phyloP scores from a whole-genome alignment of 116 monocot species.

The Papilionanthe hybrid region DNA sequence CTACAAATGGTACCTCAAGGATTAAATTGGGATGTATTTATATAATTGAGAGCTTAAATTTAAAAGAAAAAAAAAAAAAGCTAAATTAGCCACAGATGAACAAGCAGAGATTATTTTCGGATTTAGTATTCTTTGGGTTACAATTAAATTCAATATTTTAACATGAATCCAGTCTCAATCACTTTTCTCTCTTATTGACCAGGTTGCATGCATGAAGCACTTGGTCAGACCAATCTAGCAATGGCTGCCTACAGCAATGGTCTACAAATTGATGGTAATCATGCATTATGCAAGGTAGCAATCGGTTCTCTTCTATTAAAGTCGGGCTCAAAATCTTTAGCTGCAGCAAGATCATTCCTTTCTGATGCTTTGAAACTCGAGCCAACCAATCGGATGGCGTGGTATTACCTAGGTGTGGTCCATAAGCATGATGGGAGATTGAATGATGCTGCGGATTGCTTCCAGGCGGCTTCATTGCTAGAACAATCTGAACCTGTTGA shows the following conservation, averaged over 20 bases:
- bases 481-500: slow-evolving; percentile 85
- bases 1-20: too few species aligned
- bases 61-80: too few species aligned
- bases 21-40: too few species aligned
- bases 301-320: slow-evolving; percentile 50
- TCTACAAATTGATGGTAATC: slow-evolving; percentile 27
- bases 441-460: slow-evolving; percentile 77
- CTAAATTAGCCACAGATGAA: too few species aligned
- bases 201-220: slow-evolving; percentile 55
- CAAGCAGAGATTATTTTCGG: too few species aligned
- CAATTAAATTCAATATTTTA: neutral
- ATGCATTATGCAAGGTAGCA: slow-evolving; percentile 54
- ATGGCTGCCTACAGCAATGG: slow-evolving; percentile 48
- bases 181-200: slow-evolving; percentile 2
- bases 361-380: slow-evolving; percentile 64
- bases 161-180: neutral
- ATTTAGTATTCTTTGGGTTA: too few species aligned
- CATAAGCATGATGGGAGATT: slow-evolving; percentile 60
- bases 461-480: slow-evolving; percentile 76
- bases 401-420: slow-evolving; percentile 79
- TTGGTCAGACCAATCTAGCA: slow-evolving; percentile 33
- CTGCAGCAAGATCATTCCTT: slow-evolving; percentile 54
- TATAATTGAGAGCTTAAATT: too few species aligned
- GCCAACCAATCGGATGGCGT: slow-evolving; percentile 63
- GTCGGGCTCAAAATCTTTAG: slow-evolving; percentile 36